Evolutionary conservation across 2,329 filamentous ascomycete genomes (phyloP).

Genomic region (Penicillium sp.): DNA sequence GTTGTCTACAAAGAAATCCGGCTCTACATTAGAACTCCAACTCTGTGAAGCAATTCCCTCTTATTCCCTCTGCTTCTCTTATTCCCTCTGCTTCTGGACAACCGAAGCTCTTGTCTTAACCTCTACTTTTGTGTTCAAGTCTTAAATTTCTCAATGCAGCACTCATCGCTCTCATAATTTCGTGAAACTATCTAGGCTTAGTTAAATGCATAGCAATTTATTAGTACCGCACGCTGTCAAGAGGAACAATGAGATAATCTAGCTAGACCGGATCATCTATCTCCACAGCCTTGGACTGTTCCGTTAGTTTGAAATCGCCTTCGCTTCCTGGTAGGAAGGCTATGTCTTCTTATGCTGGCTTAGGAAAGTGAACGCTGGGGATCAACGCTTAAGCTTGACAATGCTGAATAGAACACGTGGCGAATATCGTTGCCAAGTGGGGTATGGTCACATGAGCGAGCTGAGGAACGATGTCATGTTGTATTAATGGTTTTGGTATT

Average conservation of each 20-base stretch:
- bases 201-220: neutral
- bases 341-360: neutral
- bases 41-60: neutral
- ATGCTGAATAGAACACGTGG: neutral
- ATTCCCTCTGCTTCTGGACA: neutral
- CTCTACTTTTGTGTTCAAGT: neutral
- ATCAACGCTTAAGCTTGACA: too few species aligned
- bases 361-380: too few species aligned
- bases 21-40: neutral
- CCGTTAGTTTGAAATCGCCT: neutral
- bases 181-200: neutral
- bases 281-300: neutral
- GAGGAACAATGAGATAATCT: neutral
- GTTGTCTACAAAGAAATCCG: too few species aligned
- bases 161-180: neutral
- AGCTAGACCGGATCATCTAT: neutral
- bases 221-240: neutral
- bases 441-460: too few species aligned
- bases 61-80: neutral
- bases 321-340: neutral
- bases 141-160: neutral
- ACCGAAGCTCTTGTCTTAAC: neutral
- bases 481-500: too few species aligned
- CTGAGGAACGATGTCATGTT: too few species aligned
- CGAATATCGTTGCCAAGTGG: neutral